These are phyloP conservation scores for Penicillium cosmopolitanum DNA, from an alignment of 495 filamentous ascomycete species.

Conservation along the genomic window DNA sequence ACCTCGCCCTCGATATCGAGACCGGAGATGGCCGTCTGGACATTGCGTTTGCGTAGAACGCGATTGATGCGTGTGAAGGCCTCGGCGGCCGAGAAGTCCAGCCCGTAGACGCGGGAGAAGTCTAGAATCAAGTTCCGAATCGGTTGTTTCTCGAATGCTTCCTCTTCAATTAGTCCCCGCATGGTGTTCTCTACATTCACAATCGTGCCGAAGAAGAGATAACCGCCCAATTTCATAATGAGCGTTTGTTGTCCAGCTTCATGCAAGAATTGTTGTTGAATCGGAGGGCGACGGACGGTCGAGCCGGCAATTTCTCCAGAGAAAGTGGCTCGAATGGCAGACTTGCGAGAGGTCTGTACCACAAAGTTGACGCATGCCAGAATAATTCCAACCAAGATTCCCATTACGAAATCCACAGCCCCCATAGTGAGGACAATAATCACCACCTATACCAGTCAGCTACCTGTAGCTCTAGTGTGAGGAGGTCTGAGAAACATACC, in stretches of 20 bases:
- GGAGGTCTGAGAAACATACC: constrained; percentile 42
- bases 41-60: constrained; percentile 69
- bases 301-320: constrained; percentile 86
- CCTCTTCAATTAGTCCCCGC: constrained; percentile 76
- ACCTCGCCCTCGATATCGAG: constrained; percentile 72
- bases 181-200: constrained; percentile 90
- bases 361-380: constrained; percentile 89
- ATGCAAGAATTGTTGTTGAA: constrained; percentile 83
- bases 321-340: constrained; percentile 84
- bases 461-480: neutral
- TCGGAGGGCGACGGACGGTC: constrained; percentile 86
- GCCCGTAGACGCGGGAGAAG: constrained; percentile 82
- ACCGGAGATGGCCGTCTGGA: constrained; percentile 81
- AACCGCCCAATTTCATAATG: constrained; percentile 87
- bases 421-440: constrained; percentile 97
- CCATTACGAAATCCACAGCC: constrained; percentile 90
- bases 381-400: constrained; percentile 89
- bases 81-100: constrained; percentile 95
- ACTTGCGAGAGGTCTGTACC: constrained; percentile 85
- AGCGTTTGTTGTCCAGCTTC: constrained; percentile 85
- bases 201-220: constrained; percentile 96
- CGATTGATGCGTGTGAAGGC: constrained; percentile 91
- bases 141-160: constrained; percentile 72
- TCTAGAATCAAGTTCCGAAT: constrained; percentile 93
- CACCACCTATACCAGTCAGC: constrained; percentile 60